Conservation (phyloP, 1,284 basidiomycete genomes). For the Stygiomarasmius scandens region DNA sequence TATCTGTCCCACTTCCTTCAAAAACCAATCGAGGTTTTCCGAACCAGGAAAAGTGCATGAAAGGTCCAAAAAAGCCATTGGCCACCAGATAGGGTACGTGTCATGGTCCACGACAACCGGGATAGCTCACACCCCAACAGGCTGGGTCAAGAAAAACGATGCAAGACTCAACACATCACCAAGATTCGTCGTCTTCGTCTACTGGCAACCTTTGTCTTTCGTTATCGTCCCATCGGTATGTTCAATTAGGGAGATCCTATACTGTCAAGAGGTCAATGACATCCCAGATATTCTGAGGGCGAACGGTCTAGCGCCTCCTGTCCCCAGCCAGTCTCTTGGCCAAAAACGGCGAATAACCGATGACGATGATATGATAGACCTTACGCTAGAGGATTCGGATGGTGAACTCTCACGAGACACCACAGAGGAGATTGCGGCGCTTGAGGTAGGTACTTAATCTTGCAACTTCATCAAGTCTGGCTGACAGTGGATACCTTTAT, state of each 20-base stretch:
- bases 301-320: conserved; percentile 8
- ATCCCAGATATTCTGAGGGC: conserved; percentile 4
- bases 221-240: conserved; percentile 31
- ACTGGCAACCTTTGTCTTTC: conserved; percentile 26
- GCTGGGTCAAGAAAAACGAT: too few relatives aligned
- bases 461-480: too few relatives aligned
- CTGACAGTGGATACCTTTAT: background rate
- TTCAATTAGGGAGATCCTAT: conserved; percentile 9
- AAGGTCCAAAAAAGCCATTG: conserved; percentile 38
- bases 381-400: background rate
- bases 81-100: conserved; percentile 38
- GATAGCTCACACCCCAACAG: background rate
- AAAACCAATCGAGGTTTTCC: background rate
- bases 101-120: background rate
- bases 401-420: background rate
- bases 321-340: background rate
- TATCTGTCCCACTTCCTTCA: background rate
- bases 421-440: background rate
- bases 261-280: background rate
- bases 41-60: conserved; percentile 35
- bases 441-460: background rate
- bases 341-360: background rate
- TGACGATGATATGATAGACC: background rate
- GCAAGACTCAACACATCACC: too few relatives aligned
- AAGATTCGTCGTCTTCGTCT: too few relatives aligned